phyloP scores from a whole-genome alignment of 169 alveolate species.

The Babesia microti region DNA sequence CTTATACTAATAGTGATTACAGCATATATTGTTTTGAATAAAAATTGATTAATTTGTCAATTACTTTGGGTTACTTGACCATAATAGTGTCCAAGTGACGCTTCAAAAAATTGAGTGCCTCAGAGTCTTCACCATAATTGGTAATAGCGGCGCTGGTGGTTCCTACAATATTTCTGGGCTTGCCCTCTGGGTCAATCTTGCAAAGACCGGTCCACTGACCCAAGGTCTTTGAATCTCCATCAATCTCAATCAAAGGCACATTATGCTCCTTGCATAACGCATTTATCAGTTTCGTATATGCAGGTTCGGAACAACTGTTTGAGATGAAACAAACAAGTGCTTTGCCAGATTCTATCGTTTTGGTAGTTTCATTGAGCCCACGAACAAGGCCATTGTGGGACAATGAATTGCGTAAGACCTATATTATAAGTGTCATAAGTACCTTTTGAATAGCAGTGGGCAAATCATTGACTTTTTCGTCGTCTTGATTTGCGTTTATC shows the following conservation, averaged over 20 bases:
- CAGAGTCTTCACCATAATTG: slow-evolving; percentile 89
- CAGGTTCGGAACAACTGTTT: slow-evolving; percentile 84
- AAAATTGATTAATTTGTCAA: no score
- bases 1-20: no score
- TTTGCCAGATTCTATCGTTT: slow-evolving; percentile 82
- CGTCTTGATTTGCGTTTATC: slow-evolving; percentile 13
- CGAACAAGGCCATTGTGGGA: slow-evolving; percentile 84
- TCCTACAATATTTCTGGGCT: slow-evolving; percentile 87
- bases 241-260: slow-evolving; percentile 82
- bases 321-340: slow-evolving; percentile 89
- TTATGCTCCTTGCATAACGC: slow-evolving; percentile 80
- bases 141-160: slow-evolving; percentile 90
- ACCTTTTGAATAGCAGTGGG: slow-evolving; percentile 33
- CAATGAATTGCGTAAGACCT: slow-evolving; percentile 75
- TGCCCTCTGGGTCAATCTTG: slow-evolving; percentile 86
- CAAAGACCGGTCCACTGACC: slow-evolving; percentile 96
- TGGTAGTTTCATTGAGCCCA: slow-evolving; percentile 88
- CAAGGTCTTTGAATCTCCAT: slow-evolving; percentile 78
- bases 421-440: slow-evolving; percentile 6
- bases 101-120: slow-evolving; percentile 77
- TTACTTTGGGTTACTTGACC: no score
- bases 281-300: slow-evolving; percentile 83
- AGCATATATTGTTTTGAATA: no score
- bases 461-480: slow-evolving; percentile 20
- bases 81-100: slow-evolving; percentile 48